These are phyloP conservation scores for Typha latifolia DNA, from an alignment of 176 grass and related monocot species.

Conservation along the genomic window DNA sequence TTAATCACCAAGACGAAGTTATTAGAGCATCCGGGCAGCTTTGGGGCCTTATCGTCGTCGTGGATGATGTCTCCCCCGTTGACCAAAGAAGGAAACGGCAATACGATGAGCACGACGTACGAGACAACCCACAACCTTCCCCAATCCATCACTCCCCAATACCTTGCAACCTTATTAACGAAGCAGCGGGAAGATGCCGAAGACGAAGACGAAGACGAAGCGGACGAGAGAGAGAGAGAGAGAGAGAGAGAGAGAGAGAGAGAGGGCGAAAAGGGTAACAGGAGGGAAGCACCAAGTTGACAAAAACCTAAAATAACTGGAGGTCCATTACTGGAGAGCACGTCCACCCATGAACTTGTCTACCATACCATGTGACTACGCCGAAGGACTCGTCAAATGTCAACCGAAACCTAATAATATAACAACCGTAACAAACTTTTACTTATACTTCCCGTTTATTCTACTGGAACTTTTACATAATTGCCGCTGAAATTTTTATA, in stretches of 20 bases:
- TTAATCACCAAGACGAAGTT: conserved; percentile 58
- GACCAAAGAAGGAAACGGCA: conserved; percentile 9
- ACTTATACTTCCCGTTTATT: no score
- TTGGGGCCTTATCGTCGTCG: conserved; percentile 74
- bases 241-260: background rate
- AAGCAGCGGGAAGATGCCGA: background rate
- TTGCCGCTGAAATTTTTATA: no score
- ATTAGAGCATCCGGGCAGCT: conserved; percentile 90
- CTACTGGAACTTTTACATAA: no score
- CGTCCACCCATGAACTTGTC: background rate
- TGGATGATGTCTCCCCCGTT: conserved; percentile 76
- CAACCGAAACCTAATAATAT: no score
- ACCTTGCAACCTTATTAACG: background rate
- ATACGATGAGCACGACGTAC: background rate
- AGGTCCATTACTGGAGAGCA: background rate
- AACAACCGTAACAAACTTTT: no score
- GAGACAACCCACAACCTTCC: background rate
- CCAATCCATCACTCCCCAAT: background rate
- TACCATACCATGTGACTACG: conserved; percentile 10
- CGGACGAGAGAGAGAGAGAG: background rate
- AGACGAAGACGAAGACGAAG: background rate
- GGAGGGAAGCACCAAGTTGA: background rate
- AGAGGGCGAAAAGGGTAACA: background rate
- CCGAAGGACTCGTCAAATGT: no score
- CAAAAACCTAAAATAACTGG: background rate